A percentile compares a stretch with the other conserved stretches of the same genome.
These are phyloP conservation scores for Tephrocybe sp. DNA, from an alignment of 768 basidiomycete species.

Conservation along the genomic window DNA sequence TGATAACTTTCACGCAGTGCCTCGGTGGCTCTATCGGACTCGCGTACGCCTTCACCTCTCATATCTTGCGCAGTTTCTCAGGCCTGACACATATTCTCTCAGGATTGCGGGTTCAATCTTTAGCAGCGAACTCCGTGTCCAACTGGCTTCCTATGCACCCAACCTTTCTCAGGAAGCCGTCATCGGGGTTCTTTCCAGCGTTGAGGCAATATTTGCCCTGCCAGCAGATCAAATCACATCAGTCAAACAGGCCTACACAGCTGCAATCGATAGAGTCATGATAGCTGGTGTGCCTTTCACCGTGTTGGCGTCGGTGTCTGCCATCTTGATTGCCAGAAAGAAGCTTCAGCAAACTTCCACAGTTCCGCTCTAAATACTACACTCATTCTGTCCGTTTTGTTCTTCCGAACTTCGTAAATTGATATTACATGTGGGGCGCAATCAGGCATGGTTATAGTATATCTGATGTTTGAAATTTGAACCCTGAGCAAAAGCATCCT, in stretches of 20 bases:
- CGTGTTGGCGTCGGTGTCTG: not conserved
- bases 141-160: not conserved
- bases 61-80: not conserved
- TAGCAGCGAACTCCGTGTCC: slow-evolving; percentile 4
- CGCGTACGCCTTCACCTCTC: slow-evolving; percentile 5
- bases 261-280: slow-evolving; percentile 4
- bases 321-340: not conserved
- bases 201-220: slow-evolving; percentile 10
- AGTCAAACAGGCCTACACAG: not conserved
- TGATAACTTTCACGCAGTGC: slow-evolving; percentile 16
- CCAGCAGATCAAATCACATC: slow-evolving; percentile 1
- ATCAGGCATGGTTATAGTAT: too few species aligned
- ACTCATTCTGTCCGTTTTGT: too few species aligned
- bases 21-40: slow-evolving; percentile 10
- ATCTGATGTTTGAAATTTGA: too few species aligned
- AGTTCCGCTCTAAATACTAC: too few species aligned
- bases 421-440: too few species aligned
- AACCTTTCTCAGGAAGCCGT: not conserved
- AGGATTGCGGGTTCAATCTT: slow-evolving; percentile 10
- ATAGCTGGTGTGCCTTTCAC: slow-evolving; percentile 3
- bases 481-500: too few species aligned
- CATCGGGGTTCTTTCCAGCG: slow-evolving; percentile 3
- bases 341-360: not conserved
- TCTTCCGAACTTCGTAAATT: too few species aligned
- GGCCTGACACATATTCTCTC: not conserved